Evolutionary conservation across 768 basidiomycete genomes (phyloP).

Genomic region (Kwoniella pini): DNA sequence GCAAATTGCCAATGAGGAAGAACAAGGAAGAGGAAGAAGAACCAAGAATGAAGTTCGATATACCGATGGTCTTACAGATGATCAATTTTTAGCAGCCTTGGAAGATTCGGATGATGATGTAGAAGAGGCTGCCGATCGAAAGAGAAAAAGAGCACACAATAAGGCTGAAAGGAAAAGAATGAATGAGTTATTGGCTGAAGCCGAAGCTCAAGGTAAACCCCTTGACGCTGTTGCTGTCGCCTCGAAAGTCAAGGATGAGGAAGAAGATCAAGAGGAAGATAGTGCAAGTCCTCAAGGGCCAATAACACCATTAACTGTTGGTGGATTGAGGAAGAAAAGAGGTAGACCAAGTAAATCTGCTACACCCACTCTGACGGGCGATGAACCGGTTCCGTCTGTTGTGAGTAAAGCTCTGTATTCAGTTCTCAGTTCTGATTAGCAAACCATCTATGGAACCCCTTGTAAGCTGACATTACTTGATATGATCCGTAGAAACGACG

Average conservation of each 20-base stretch:
- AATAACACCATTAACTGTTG: conserved; percentile 2
- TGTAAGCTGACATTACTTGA: neutral
- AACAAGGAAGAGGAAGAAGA: conserved; percentile 81
- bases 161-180: conserved; percentile 36
- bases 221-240: conserved; percentile 59
- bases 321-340: conserved; percentile 34
- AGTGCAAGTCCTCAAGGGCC: conserved; percentile 2
- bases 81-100: conserved; percentile 74
- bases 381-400: conserved; percentile 30
- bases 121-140: conserved; percentile 41
- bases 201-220: conserved; percentile 45
- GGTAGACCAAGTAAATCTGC: conserved; percentile 34
- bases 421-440: neutral
- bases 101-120: conserved; percentile 54
- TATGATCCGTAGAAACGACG: conserved; percentile 43
- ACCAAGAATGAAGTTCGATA: conserved; percentile 82
- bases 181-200: conserved; percentile 34
- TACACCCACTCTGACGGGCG: conserved; percentile 39
- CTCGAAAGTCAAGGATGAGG: conserved; percentile 65
- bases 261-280: conserved; percentile 58
- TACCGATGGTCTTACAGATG: conserved; percentile 89
- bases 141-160: conserved; percentile 28
- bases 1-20: conserved; percentile 56
- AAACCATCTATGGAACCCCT: no score
- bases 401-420: conserved; percentile 7